Percentiles rank a stretch among this genome's conserved stretches.
phyloP scores from a whole-genome alignment of 805 yeast species.

The Isabelozyma gotoi region DNA sequence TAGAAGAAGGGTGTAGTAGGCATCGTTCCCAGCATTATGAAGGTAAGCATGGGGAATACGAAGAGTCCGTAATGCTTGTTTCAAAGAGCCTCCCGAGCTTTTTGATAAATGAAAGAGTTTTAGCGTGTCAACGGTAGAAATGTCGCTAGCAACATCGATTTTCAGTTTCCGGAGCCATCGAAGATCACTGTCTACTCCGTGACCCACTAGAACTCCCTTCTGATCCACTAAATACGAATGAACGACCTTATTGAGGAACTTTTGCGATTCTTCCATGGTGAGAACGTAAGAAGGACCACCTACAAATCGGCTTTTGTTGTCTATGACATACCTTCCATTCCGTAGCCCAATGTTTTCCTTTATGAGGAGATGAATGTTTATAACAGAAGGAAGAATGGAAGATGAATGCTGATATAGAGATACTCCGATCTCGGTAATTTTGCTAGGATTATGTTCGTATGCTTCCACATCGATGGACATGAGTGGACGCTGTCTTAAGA shows the following conservation, averaged over 20 bases:
- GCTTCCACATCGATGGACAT: constrained; percentile 61
- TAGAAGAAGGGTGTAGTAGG: constrained; percentile 58
- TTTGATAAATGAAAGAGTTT: constrained; percentile 42
- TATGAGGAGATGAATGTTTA: constrained; percentile 44
- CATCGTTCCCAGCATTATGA: constrained; percentile 75
- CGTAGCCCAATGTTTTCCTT: constrained; percentile 36
- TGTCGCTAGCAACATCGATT: constrained; percentile 41
- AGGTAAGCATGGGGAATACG: constrained; percentile 57
- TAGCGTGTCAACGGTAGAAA: constrained; percentile 47
- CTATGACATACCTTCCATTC: constrained; percentile 56
- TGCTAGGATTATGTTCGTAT: constrained; percentile 42
- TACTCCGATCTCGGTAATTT: constrained; percentile 60
- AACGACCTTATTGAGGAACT: constrained; percentile 42
- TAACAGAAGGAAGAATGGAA: constrained; percentile 40
- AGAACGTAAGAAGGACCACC: constrained; percentile 51
- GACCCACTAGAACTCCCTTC: constrained; percentile 55
- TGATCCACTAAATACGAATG: constrained; percentile 37
- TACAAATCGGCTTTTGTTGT: constrained; percentile 50
- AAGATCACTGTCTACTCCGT: constrained; percentile 55
- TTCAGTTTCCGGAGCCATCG: constrained; percentile 48
- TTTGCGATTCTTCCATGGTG: constrained; percentile 30
- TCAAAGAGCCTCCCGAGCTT: constrained; percentile 41
- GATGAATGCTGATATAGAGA: constrained; percentile 49
- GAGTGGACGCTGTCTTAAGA: constrained; percentile 27
- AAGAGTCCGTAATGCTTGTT: constrained; percentile 45